Evolutionary conservation across 202 grass and related monocot species (phyloP).

Genomic region (Bolboschoenoplectus hybrid): DNA sequence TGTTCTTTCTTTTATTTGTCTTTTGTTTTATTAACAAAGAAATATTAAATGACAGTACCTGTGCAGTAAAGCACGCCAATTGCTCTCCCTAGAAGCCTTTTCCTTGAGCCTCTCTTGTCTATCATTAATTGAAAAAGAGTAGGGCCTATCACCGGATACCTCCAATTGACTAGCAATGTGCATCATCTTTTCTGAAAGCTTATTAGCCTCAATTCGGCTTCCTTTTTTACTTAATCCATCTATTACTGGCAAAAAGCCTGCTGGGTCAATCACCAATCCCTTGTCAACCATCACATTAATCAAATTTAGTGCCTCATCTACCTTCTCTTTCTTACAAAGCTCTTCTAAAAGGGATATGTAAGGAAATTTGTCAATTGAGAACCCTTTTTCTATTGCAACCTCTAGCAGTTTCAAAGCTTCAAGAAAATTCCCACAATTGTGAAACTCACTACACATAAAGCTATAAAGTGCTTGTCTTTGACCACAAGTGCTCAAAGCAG

Average conservation of each 20-base stretch:
- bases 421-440: conserved; percentile 59
- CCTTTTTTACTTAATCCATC: conserved; percentile 70
- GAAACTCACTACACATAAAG: conserved; percentile 75
- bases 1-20: conserved; percentile 13
- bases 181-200: conserved; percentile 87
- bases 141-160: conserved; percentile 13
- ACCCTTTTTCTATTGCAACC: conserved; percentile 62
- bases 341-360: conserved; percentile 69
- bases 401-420: conserved; percentile 72
- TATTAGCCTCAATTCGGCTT: conserved; percentile 79
- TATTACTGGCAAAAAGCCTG: conserved; percentile 77
- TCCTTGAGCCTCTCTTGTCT: conserved; percentile 43
- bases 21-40: conserved; percentile 33
- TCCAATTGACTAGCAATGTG: conserved; percentile 57
- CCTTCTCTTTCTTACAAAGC: conserved; percentile 63
- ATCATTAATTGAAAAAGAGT: conserved; percentile 33
- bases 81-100: conserved; percentile 48
- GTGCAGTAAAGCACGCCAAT: conserved; percentile 80
- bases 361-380: conserved; percentile 74
- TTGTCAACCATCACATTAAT: conserved; percentile 71
- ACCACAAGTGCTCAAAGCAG: conserved; percentile 75
- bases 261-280: conserved; percentile 78
- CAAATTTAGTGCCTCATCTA: conserved; percentile 57
- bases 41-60: conserved; percentile 57
- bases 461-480: conserved; percentile 78